Evolutionary conservation across 805 yeast genomes (phyloP).

Genomic region (Vanderwaltozyma yarrowii): DNA sequence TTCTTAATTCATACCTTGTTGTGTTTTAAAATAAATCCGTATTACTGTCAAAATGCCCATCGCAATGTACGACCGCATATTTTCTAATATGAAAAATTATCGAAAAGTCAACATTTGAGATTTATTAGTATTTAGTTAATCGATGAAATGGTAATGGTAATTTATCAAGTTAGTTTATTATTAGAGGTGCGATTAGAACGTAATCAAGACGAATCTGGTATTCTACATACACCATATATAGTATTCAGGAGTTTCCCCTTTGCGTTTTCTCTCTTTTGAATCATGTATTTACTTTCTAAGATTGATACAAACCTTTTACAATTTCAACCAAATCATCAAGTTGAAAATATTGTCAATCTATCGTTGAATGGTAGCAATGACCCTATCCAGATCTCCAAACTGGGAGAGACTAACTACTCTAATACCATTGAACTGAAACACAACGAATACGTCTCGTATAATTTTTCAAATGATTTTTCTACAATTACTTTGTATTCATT

Average conservation of each 20-base stretch:
- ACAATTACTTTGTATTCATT: constrained; percentile 18
- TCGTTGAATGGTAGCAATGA: constrained; percentile 6
- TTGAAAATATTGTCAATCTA: constrained; percentile 12
- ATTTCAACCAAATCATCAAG: constrained; percentile 5
- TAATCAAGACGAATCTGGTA: neutral
- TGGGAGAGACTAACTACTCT: constrained; percentile 14
- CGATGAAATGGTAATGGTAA: too few relatives aligned
- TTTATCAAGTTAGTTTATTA: too few relatives aligned
- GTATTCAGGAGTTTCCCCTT: too few relatives aligned
- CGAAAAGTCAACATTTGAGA: neutral
- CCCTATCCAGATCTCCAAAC: neutral
- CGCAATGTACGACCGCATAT: too few relatives aligned
- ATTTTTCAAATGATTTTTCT: constrained; percentile 14
- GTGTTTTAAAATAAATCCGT: too few relatives aligned
- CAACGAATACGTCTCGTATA: constrained; percentile 19
- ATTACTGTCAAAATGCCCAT: too few relatives aligned
- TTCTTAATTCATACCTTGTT: too few relatives aligned
- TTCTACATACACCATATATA: too few relatives aligned
- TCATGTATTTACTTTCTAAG: constrained; percentile 14
- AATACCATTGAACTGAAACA: constrained; percentile 10
- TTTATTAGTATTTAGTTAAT: too few relatives aligned
- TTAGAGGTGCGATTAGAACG: neutral
- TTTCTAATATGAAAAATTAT: neutral
- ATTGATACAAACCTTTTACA: constrained; percentile 21
- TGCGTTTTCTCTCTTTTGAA: too few relatives aligned